phyloP scores from a whole-genome alignment of 1,139 yeast species.

The Debaryomyces sp. region DNA sequence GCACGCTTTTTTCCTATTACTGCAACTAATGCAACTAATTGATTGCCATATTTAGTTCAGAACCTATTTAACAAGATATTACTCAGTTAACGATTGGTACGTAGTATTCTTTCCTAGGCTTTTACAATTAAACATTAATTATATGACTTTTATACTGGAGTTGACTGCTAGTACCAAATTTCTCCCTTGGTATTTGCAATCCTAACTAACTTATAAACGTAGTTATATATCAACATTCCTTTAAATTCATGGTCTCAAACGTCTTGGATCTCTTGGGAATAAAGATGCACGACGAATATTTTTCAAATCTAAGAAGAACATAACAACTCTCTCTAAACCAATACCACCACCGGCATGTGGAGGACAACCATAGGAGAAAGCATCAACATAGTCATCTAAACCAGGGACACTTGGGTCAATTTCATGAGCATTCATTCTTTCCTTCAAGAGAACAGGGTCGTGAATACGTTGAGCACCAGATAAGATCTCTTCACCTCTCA shows the following conservation, averaged over 20 bases:
- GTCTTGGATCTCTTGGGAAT: constrained; percentile 98
- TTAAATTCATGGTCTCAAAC: constrained; percentile 72
- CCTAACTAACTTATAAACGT: not conserved
- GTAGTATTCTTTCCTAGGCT: too few species aligned
- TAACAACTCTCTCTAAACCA: constrained; percentile 96
- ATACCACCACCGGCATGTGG: constrained; percentile 99
- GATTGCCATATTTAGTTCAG: too few species aligned
- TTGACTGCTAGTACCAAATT: too few species aligned
- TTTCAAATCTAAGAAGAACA: constrained; percentile 95
- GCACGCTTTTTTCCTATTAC: not conserved
- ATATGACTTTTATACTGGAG: too few species aligned
- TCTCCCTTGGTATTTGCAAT: not conserved
- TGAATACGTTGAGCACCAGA: constrained; percentile 99
- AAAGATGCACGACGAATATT: constrained; percentile 96
- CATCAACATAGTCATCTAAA: constrained; percentile 85
- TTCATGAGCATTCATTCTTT: constrained; percentile 83
- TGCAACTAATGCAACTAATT: not conserved
- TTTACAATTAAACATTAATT: too few species aligned
- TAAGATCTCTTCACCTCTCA: constrained; percentile 99
- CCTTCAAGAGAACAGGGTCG: constrained; percentile 78
- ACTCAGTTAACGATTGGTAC: not conserved
- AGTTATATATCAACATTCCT: not conserved
- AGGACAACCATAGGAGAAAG: constrained; percentile 92
- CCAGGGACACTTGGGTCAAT: constrained; percentile 83
- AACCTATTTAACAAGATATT: too few species aligned